phyloP scores from a whole-genome alignment of 78 protist genomes.

The Chrysochromulina tobinii region DNA sequence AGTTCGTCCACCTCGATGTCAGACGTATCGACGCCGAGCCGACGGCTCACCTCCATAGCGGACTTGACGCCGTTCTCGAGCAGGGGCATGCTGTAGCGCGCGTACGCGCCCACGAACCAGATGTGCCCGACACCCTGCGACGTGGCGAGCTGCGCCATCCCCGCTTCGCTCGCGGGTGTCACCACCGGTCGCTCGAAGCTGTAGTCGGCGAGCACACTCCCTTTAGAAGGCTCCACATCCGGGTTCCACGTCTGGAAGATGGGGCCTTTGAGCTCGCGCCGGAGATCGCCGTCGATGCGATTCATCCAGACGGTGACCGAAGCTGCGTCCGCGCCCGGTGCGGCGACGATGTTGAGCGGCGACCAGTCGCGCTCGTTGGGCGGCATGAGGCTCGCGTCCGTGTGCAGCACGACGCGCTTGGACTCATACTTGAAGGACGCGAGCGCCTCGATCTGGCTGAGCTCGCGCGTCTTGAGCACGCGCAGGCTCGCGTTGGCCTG shows the following conservation, averaged over 20 bases:
- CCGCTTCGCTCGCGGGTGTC: not conserved
- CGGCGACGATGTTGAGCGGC: not conserved
- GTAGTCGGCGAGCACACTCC: not conserved
- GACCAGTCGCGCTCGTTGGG: not conserved
- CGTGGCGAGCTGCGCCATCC: not conserved
- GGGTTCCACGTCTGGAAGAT: constrained; percentile 30
- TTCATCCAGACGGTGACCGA: constrained; percentile 20
- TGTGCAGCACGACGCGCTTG: not conserved
- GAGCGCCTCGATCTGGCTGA: not conserved
- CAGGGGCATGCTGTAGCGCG: not conserved
- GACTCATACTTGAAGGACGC: not conserved
- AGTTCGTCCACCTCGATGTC: not conserved
- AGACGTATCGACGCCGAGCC: not conserved
- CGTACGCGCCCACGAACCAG: constrained; percentile 21
- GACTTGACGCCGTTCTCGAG: constrained; percentile 31
- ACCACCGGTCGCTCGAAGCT: not conserved
- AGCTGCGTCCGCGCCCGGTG: not conserved
- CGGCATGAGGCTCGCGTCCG: constrained; percentile 29
- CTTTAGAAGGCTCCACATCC: not conserved
- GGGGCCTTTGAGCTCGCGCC: not conserved
- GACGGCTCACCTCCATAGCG: not conserved
- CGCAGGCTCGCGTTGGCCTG: not conserved
- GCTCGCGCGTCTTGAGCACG: not conserved
- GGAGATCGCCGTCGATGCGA: not conserved
- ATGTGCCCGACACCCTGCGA: not conserved